Conservation (phyloP, 1,284 basidiomycete genomes). For the Leccinum pachyderme region DNA sequence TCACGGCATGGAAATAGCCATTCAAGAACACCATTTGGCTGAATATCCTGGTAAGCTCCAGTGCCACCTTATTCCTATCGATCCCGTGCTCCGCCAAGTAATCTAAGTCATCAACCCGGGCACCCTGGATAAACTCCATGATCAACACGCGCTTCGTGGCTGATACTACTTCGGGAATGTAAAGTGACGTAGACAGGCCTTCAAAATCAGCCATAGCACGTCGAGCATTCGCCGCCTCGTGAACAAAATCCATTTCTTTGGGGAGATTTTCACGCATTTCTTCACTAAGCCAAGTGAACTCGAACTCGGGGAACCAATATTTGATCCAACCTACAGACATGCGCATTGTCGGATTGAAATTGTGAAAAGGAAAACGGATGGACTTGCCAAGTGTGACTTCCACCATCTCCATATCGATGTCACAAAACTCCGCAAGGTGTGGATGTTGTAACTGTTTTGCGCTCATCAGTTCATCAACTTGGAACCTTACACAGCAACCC, state of each 20-base stretch:
- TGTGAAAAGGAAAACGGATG: background rate
- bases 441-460: slow-evolving; percentile 82
- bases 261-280: slow-evolving; percentile 93
- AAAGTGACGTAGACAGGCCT: slow-evolving; percentile 74
- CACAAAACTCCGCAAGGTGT: slow-evolving; percentile 88
- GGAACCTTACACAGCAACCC: slow-evolving; percentile 6
- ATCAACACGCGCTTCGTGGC: slow-evolving; percentile 86
- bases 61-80: slow-evolving; percentile 90
- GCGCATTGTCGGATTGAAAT: background rate
- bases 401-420: slow-evolving; percentile 83
- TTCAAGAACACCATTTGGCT: slow-evolving; percentile 96
- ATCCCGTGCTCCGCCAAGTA: slow-evolving; percentile 86
- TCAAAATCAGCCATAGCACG: slow-evolving; percentile 75
- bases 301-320: slow-evolving; percentile 85
- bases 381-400: slow-evolving; percentile 71
- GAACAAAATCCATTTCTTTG: slow-evolving; percentile 92
- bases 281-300: slow-evolving; percentile 92
- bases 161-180: slow-evolving; percentile 86
- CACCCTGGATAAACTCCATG: slow-evolving; percentile 93
- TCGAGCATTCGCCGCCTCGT: slow-evolving; percentile 87
- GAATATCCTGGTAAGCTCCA: slow-evolving; percentile 90
- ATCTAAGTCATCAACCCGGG: slow-evolving; percentile 84
- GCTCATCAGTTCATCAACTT: slow-evolving; percentile 9
- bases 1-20: slow-evolving; percentile 85
- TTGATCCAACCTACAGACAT: slow-evolving; percentile 73